Evolutionary conservation across 345 rosid species (phyloP).

Genomic region (Hypericum perforatum): DNA sequence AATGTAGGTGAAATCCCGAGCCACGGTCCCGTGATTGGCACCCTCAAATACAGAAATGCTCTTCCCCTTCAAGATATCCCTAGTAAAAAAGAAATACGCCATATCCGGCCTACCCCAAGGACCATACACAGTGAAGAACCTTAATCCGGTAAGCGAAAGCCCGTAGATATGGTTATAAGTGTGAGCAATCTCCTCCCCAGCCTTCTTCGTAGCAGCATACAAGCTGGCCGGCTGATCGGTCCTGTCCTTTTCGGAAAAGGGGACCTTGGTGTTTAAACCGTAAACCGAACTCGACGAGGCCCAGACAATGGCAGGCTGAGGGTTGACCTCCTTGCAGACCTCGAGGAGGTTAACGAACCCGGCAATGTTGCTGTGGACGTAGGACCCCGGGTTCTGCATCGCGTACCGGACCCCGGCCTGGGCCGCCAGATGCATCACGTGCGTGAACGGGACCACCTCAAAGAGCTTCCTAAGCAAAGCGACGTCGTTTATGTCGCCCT

Average conservation of each 20-base stretch:
- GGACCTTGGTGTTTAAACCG: slow-evolving; percentile 77
- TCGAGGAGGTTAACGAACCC: slow-evolving; percentile 72
- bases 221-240: slow-evolving; percentile 96
- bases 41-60: slow-evolving; percentile 61
- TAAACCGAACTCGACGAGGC: slow-evolving; percentile 85
- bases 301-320: slow-evolving; percentile 88
- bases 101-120: slow-evolving; percentile 97
- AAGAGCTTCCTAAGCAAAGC: slow-evolving; percentile 59
- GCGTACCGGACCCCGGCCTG: slow-evolving; percentile 92
- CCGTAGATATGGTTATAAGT: slow-evolving; percentile 92
- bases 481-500: slow-evolving; percentile 83
- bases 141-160: slow-evolving; percentile 65
- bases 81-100: slow-evolving; percentile 91
- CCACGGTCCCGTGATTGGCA: slow-evolving; percentile 57
- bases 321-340: slow-evolving; percentile 64
- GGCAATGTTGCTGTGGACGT: slow-evolving; percentile 79
- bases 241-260: slow-evolving; percentile 73
- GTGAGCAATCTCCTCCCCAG: slow-evolving; percentile 90
- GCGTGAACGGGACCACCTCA: slow-evolving; percentile 68
- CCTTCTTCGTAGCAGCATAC: slow-evolving; percentile 88
- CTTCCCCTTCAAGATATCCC: slow-evolving; percentile 62
- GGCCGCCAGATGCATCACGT: slow-evolving; percentile 89
- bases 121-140: slow-evolving; percentile 85
- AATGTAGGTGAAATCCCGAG: slow-evolving; percentile 88
- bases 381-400: slow-evolving; percentile 75